Conservation (phyloP, 176 grass and related monocot species). For the Carex myosuroides region DNA sequence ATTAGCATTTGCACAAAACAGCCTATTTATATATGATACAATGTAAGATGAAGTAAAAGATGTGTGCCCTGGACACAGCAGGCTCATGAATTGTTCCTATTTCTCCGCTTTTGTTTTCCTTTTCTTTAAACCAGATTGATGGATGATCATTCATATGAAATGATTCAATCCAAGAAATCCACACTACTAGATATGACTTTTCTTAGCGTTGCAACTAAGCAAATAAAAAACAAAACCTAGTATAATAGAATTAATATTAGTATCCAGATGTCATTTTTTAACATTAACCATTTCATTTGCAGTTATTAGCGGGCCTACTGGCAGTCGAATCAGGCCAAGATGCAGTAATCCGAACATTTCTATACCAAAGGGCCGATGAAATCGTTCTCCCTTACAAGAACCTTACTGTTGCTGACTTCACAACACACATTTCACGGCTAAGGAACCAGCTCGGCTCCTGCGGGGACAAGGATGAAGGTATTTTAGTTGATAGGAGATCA, state of each 20-base stretch:
- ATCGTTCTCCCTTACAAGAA: constrained; percentile 44
- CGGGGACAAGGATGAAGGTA: constrained; percentile 60
- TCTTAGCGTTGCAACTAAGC: background rate
- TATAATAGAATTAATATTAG: background rate
- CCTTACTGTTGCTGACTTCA: constrained; percentile 61
- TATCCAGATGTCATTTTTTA: background rate
- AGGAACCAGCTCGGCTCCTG: constrained; percentile 41
- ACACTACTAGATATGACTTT: background rate
- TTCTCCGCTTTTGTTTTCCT: too few relatives aligned
- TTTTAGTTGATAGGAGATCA: constrained; percentile 31
- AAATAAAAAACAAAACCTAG: background rate
- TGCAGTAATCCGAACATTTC: constrained; percentile 56
- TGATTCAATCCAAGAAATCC: background rate
- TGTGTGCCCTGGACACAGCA: background rate
- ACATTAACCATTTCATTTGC: background rate
- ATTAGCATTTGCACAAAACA: background rate
- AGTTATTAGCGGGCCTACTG: constrained; percentile 53
- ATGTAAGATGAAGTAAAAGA: too few relatives aligned
- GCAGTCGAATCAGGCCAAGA: constrained; percentile 80
- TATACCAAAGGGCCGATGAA: constrained; percentile 57
- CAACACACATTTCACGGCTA: constrained; percentile 36
- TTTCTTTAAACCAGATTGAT: too few relatives aligned
- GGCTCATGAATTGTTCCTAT: too few relatives aligned
- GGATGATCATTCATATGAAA: background rate
- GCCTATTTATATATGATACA: too few relatives aligned